Evolutionary conservation across 768 basidiomycete genomes (phyloP), one percentile per base, ranked within the genome.

Genomic region (Amanita jacksonii): DNA sequence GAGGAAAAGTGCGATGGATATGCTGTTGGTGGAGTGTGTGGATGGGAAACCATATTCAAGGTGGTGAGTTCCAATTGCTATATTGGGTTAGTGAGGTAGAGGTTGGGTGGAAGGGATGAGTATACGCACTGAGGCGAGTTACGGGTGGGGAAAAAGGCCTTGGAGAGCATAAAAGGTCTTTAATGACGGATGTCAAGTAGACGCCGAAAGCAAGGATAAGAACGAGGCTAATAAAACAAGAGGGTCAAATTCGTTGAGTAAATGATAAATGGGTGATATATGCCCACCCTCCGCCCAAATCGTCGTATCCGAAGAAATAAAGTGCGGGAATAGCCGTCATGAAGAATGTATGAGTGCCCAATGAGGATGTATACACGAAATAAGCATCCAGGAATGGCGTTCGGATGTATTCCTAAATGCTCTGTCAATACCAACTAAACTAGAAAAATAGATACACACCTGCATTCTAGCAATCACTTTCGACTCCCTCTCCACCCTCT

Each of bases 41-140:
- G 91, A 94, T 0, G 92, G 93, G 56, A 97, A 94, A 18, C 94
- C 94, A 52, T 94, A 94, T 64, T 94, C 91, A 2, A 88, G 71
- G 52, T 90, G 86, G 54, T 88, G 85, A 1, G 67, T 73, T 10
- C 85, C 82, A 41, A 89, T 80, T 4, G 81, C 85, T 88, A 51
- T 24, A 25, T 30, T 12, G 6, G 8, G n/a, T 45, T 30, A 38
- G 30, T 22, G 33, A n/a, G n/a, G 10, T 18, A 35, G 8, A 43
- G 16, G n/a, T 5, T 1, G n/a, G 8, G 27, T 1, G 7, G 27
- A 28, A 34, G 7, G 6, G 8, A 23, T 8, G 30, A 12, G 28
- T 4, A n/a, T 3, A 45, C 83, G 52, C 53, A 93, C 91, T 85
- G 5, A 94, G 67, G 41, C 94, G 77, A n/a, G 81, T 80, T 10